Conservation (phyloP, 176 grass and related monocot species). For the Pontederia paniculata region DNA sequence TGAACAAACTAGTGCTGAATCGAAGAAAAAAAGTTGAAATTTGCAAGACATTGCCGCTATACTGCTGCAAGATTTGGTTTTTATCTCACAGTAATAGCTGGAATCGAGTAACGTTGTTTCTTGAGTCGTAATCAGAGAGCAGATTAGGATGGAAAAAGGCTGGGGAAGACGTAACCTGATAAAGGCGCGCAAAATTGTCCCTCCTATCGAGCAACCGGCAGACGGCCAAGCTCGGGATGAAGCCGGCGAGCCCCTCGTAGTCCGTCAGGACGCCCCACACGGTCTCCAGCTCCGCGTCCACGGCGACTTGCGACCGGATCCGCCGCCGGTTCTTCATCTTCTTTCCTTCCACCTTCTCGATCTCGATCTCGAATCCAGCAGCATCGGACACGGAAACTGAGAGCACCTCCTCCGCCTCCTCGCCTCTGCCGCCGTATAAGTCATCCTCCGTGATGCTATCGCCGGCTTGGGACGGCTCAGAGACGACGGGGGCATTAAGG, state of each 20-base stretch:
- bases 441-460: not conserved
- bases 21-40: no score
- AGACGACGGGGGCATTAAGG: not conserved
- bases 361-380: constrained; percentile 43
- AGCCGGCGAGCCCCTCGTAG: constrained; percentile 77
- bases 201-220: constrained; percentile 48
- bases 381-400: constrained; percentile 4
- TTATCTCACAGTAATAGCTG: not conserved
- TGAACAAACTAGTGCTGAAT: no score
- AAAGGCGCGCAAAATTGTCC: constrained; percentile 47
- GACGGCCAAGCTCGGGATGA: constrained; percentile 66
- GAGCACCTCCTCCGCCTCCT: not conserved
- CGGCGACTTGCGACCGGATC: constrained; percentile 34
- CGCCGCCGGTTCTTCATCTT: constrained; percentile 36
- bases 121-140: not conserved
- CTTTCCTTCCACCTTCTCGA: constrained; percentile 27
- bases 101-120: no score
- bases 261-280: constrained; percentile 73
- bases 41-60: not conserved
- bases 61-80: not conserved
- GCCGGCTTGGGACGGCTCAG: constrained; percentile 1
- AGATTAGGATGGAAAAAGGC: not conserved
- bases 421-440: not conserved
- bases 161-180: constrained; percentile 31
- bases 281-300: constrained; percentile 52